Conservation (phyloP, 768 basidiomycete genomes). For the Gyrodon lividus region DNA sequence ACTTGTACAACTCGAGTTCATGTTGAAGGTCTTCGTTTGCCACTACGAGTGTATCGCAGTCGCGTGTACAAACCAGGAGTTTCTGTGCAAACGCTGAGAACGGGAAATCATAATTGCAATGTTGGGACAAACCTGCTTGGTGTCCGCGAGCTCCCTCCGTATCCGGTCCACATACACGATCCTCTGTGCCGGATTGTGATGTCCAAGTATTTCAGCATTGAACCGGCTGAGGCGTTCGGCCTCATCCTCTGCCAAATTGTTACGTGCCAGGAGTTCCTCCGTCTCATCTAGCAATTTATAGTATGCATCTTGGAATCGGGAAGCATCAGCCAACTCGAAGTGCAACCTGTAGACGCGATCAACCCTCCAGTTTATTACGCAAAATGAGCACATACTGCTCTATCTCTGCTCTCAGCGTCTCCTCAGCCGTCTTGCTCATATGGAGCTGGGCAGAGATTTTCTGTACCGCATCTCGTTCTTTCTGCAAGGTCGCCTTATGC, state of each 20-base stretch:
- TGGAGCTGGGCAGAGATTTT: constrained; percentile 50
- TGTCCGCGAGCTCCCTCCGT: constrained; percentile 73
- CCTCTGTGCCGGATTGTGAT: constrained; percentile 80
- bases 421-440: constrained; percentile 63
- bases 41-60: constrained; percentile 45
- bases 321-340: constrained; percentile 56
- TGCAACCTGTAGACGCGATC: constrained; percentile 34
- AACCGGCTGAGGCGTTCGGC: constrained; percentile 70
- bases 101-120: neutral
- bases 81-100: constrained; percentile 35
- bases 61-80: constrained; percentile 45
- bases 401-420: constrained; percentile 64
- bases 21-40: constrained; percentile 47
- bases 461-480: constrained; percentile 46
- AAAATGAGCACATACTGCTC: constrained; percentile 50
- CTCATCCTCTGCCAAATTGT: constrained; percentile 80
- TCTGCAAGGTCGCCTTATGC: constrained; percentile 39
- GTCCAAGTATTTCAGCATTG: constrained; percentile 84
- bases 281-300: constrained; percentile 62
- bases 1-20: constrained; percentile 62
- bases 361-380: neutral
- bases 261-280: constrained; percentile 60
- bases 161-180: constrained; percentile 87
- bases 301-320: constrained; percentile 72
- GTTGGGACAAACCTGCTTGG: constrained; percentile 64